Percentiles rank a stretch among this genome's conserved stretches.
Evolutionary conservation across 345 rosid genomes (phyloP).

Genomic region (Capsella bursapastoris): DNA sequence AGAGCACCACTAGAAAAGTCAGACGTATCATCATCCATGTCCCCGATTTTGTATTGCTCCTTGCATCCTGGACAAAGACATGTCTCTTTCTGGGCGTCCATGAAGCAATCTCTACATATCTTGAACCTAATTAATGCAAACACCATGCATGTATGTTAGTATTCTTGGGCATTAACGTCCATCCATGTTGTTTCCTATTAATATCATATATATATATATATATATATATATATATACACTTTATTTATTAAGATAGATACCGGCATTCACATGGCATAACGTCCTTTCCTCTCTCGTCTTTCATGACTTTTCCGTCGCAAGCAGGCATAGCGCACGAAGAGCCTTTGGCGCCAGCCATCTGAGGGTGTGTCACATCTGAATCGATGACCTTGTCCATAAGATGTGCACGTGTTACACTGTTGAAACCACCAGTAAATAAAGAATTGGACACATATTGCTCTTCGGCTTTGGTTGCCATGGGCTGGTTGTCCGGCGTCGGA

Average conservation of each 20-base stretch:
- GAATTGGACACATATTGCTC: slow-evolving; percentile 95
- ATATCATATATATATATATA: too few species aligned
- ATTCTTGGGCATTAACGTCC: too few species aligned
- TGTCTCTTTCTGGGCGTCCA: slow-evolving; percentile 85
- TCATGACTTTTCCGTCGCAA: slow-evolving; percentile 90
- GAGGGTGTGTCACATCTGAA: slow-evolving; percentile 91
- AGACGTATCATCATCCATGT: slow-evolving; percentile 65
- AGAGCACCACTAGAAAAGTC: slow-evolving; percentile 65
- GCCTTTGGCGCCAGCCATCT: slow-evolving; percentile 93
- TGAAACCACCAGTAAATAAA: slow-evolving; percentile 92
- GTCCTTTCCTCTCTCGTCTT: slow-evolving; percentile 88
- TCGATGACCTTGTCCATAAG: slow-evolving; percentile 98
- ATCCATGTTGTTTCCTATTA: too few species aligned
- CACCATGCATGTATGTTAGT: not conserved
- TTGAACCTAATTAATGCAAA: slow-evolving; percentile 60
- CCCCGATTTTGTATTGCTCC: slow-evolving; percentile 73
- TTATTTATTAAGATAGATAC: slow-evolving; percentile 44
- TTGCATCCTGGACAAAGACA: slow-evolving; percentile 95
- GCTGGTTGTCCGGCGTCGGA: slow-evolving; percentile 92
- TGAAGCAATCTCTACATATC: slow-evolving; percentile 89
- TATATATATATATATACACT: too few species aligned
- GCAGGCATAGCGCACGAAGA: slow-evolving; percentile 85
- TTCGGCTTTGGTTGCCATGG: slow-evolving; percentile 81
- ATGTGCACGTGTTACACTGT: slow-evolving; percentile 91
- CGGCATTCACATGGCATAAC: slow-evolving; percentile 91